A percentile compares a stretch with the other conserved stretches of the same genome.
Conservation (phyloP, 331 rosid genomes). For the Prunus yedoensis region DNA sequence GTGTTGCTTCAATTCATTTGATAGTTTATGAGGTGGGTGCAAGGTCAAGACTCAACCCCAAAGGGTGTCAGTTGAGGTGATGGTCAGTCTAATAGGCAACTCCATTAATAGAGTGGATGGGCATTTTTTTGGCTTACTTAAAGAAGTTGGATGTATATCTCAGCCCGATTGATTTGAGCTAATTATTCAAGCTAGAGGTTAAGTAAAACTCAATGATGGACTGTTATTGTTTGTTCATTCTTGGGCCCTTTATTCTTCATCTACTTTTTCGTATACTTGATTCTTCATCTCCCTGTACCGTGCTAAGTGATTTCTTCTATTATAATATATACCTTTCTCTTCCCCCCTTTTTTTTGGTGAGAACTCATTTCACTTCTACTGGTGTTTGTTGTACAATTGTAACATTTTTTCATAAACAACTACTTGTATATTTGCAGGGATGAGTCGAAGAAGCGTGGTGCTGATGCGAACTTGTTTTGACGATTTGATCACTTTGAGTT, state of each 20-base stretch:
- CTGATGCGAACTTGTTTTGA: background rate
- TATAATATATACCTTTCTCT: no score
- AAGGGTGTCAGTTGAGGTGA: no score
- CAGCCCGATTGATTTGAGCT: background rate
- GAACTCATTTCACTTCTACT: background rate
- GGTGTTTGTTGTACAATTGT: background rate
- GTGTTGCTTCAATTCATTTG: background rate
- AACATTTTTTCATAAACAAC: background rate
- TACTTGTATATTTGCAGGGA: conserved; percentile 15
- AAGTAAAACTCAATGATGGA: background rate
- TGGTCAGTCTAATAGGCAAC: background rate
- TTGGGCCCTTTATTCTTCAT: background rate
- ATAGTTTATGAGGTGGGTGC: no score
- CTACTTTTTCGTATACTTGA: no score
- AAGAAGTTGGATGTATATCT: background rate
- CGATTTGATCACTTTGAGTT: background rate
- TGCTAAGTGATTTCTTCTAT: no score
- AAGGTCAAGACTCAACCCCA: no score
- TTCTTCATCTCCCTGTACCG: no score
- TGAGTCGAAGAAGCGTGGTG: conserved; percentile 16
- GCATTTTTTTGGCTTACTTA: background rate
- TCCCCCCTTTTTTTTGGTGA: no score
- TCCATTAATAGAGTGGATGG: background rate
- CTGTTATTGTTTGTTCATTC: background rate
- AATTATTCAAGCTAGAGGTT: background rate